Base-by-base conservation (phyloP, 2,329 filamentous ascomycete genomes). In the Fusarium cicatricum region DNA sequence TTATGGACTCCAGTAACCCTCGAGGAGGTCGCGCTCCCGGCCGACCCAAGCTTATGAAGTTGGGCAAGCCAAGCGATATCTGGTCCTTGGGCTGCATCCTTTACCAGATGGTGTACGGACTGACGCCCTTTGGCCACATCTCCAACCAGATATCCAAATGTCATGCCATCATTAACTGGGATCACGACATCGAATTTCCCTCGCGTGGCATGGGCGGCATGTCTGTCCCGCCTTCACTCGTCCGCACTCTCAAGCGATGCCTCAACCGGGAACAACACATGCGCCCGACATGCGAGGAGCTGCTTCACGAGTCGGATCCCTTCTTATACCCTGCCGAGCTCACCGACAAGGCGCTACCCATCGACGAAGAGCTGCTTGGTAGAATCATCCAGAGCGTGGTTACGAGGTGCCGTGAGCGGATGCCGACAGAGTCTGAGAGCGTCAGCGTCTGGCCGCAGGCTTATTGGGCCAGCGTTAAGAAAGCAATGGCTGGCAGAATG, bases 81-180 rank as follows among this genome's bases (percentile, higher is more conserved):
- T 99, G 95, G 95, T 94, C 90, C 72, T 77, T 99, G 12, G 95
- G 95, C 15, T 99, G 95, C 71, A 98, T 99, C 58, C 80, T 99
- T 12, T 99, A 96, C 77, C 94, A 98, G 72, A 96, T 99, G 90
- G 91, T 94, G 1, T 99, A 99, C 71, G 95, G 95, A n/a, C 84
- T 89, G n/a, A 90, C 92, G 4, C 95, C 95, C 0, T 99, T 99
- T 70, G 92, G 89, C 12, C 93, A 98, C 71, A 96, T 99, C 65
- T 80, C 86, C 54, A 95, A 94, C 75, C 91, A 89, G 70, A 91
- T 96, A 78, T 87, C 90, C 32, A 88, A 92, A 17, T 95, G 96
- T 72, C 88, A 92, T 74, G 90, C 91, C 55, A 95, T 96, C 70
- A 90, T 92, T 64, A 91, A 94, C 73, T 90, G 86, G 74, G 82